Base-by-base conservation (phyloP, 1,284 basidiomycete genomes). In the Trichosporon ovoides region DNA sequence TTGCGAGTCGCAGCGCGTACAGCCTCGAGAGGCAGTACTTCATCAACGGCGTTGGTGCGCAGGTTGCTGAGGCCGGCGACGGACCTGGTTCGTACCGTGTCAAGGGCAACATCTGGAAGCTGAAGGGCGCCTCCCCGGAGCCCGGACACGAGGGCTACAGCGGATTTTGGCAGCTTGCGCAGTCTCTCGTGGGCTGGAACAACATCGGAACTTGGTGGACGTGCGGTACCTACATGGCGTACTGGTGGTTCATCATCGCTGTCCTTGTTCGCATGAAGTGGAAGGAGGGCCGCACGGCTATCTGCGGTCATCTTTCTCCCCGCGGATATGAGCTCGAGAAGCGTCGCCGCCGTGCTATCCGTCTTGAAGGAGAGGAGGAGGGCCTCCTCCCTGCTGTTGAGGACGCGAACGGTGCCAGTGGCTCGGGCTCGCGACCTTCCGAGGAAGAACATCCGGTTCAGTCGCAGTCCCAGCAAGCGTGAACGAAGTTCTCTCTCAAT, bases 51-150 rank as follows among this genome's bases (percentile, higher is more conserved):
- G 83, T 92, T 31, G 89, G 91, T 7, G 76, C 76, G 0, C 83
- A 87, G 48, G 83, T 84, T 7, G 88, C 88, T 62, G 90, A 92
- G 68, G 68, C 83, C 3, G 90, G 89, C 10, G 83, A 85, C 56
- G 91, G 91, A 0, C 89, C 91, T 0, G 91, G 91, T 3, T 85
- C 86, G 28, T 93, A 83, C 78, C 77, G 83, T 59, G 87, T 92
- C 9, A 81, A 81, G 59, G 87, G 87, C 6, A 89, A 83, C 68
- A 87, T 94, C 7, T 93, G 90, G 91, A 87, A 91, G 72, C 80
- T 93, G 52, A 76, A 87, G 60, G 91, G 87, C 76, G 90, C 88
- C 74, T 84, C 83, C 72, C 83, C 88, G 0, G 81, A 85, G 55
- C 76, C 82, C 80, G 61, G 69, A 78, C 61, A 81, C 79, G 66